A percentile compares a stretch with the other conserved stretches of the same genome.
phyloP scores from a whole-genome alignment of 2,329 filamentous ascomycete genomes.

The Botrytis byssoidea region DNA sequence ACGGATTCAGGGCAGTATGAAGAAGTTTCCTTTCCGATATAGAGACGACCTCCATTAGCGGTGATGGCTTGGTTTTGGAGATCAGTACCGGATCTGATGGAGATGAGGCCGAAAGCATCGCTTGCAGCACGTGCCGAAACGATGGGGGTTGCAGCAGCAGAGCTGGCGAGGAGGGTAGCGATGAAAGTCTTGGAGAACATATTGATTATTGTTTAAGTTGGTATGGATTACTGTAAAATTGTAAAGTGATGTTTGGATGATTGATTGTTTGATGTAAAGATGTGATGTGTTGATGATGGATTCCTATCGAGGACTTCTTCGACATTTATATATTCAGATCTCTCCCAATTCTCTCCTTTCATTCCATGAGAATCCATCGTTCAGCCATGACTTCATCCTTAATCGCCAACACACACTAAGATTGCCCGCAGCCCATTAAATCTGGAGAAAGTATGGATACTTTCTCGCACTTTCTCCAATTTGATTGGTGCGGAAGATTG shows the following conservation, averaged over 20 bases:
- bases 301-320: background rate
- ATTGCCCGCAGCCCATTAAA: background rate
- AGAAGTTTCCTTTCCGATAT: slow-evolving; percentile 12
- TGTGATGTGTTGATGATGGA: background rate
- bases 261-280: background rate
- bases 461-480: background rate
- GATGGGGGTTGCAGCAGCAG: slow-evolving; percentile 20
- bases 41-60: background rate
- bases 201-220: slow-evolving; percentile 11
- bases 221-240: background rate
- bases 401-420: background rate
- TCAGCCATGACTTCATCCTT: slow-evolving; percentile 3
- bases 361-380: background rate
- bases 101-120: slow-evolving; percentile 2
- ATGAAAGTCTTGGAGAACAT: slow-evolving; percentile 25
- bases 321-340: slow-evolving; percentile 9
- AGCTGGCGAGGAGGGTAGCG: slow-evolving; percentile 20
- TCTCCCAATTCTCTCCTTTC: background rate
- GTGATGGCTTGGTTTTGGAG: slow-evolving; percentile 13
- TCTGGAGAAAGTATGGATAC: background rate
- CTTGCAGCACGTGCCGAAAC: background rate
- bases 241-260: background rate
- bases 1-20: slow-evolving; percentile 29
- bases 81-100: slow-evolving; percentile 25
- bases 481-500: slow-evolving; percentile 5